Evolutionary conservation across 176 grass and related monocot genomes (phyloP).

Genomic region (Oryza rufipogon): DNA sequence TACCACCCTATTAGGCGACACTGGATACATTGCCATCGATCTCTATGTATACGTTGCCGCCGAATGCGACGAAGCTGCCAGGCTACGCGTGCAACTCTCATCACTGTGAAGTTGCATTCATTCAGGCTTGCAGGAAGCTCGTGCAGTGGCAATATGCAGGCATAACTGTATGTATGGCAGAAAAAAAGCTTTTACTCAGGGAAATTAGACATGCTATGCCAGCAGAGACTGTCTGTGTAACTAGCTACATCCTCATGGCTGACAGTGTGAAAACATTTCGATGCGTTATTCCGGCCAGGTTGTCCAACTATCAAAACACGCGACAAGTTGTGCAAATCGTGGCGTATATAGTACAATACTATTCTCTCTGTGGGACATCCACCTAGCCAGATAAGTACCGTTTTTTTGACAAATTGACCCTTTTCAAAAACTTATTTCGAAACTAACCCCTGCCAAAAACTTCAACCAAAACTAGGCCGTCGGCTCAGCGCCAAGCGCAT

Average conservation of each 20-base stretch:
- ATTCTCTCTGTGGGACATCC: not conserved
- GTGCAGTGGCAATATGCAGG: not conserved
- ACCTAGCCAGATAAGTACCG: not conserved
- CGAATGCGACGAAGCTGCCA: constrained; percentile 16
- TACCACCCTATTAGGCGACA: not conserved
- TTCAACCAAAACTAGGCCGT: too few species aligned
- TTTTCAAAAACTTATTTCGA: too few species aligned
- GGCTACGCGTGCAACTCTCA: not conserved
- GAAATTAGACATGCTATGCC: not conserved
- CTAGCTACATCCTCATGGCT: not conserved
- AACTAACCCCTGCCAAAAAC: too few species aligned
- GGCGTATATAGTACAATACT: not conserved
- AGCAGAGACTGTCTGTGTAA: not conserved
- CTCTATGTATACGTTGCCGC: not conserved
- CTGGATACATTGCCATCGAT: not conserved
- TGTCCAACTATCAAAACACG: constrained; percentile 2
- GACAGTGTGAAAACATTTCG: not conserved
- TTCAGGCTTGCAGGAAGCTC: not conserved
- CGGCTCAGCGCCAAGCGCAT: too few species aligned
- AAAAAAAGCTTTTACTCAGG: not conserved
- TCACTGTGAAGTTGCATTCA: not conserved
- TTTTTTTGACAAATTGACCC: too few species aligned
- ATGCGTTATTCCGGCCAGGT: not conserved
- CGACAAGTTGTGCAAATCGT: constrained; percentile 2
- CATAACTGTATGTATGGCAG: too few species aligned